Conservation (phyloP, 139 green algal species). For the Nannochloris sp. region DNA sequence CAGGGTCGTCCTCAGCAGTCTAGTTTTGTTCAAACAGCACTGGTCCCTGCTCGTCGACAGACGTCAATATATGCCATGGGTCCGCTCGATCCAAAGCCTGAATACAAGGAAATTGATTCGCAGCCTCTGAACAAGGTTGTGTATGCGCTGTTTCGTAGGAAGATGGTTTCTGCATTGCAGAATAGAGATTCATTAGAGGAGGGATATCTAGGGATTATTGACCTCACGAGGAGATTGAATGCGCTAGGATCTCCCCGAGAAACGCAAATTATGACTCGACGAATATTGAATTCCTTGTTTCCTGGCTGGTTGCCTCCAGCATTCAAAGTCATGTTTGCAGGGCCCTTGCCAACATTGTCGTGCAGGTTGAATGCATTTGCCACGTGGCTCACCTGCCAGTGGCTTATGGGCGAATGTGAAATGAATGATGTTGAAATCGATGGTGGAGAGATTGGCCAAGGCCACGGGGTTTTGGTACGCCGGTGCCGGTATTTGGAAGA, state of each 20-base stretch:
- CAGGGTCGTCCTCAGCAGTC: too few relatives aligned
- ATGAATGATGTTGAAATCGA: slow-evolving; percentile 77
- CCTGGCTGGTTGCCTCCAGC: slow-evolving; percentile 65
- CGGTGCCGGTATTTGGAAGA: slow-evolving; percentile 83
- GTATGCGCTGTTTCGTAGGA: slow-evolving; percentile 65
- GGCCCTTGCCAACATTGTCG: slow-evolving; percentile 43
- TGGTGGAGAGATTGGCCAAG: slow-evolving; percentile 35
- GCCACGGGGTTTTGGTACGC: slow-evolving; percentile 68
- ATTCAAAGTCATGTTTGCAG: slow-evolving; percentile 52
- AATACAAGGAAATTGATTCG: slow-evolving; percentile 41
- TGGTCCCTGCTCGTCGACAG: too few relatives aligned
- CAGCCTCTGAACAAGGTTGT: slow-evolving; percentile 54
- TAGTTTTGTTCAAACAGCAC: too few relatives aligned
- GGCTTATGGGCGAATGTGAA: slow-evolving; percentile 78
- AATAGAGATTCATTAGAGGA: slow-evolving; percentile 36
- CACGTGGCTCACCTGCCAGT: slow-evolving; percentile 75
- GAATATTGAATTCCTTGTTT: slow-evolving; percentile 70
- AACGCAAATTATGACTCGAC: slow-evolving; percentile 49
- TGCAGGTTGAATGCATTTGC: slow-evolving; percentile 67
- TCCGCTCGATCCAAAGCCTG: slow-evolving; percentile 2
- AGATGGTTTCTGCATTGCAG: slow-evolving; percentile 61
- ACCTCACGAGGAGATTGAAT: slow-evolving; percentile 72
- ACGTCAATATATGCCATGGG: not conserved
- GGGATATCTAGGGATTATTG: slow-evolving; percentile 79
- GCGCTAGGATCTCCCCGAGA: slow-evolving; percentile 20